Conservation (phyloP, 2,329 filamentous ascomycete species). For the Pseudomassariella vexata region DNA sequence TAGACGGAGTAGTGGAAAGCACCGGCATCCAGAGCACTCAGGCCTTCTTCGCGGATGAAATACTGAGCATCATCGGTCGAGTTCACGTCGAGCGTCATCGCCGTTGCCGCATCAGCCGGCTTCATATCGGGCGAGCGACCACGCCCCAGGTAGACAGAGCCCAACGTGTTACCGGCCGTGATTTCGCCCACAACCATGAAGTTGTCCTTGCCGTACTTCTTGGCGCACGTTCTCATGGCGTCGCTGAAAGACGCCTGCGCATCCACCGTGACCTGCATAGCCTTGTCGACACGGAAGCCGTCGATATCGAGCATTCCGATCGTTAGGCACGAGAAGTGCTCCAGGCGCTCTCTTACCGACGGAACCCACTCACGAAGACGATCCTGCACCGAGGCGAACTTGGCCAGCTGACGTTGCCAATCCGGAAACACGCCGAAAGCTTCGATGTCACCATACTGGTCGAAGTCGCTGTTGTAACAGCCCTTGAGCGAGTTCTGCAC, state of each 20-base stretch:
- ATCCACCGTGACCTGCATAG: slow-evolving; percentile 57
- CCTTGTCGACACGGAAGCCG: slow-evolving; percentile 63
- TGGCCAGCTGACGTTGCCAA: slow-evolving; percentile 58
- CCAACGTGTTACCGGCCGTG: slow-evolving; percentile 55
- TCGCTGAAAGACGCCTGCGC: slow-evolving; percentile 52
- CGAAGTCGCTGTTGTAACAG: slow-evolving; percentile 59
- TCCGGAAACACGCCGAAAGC: slow-evolving; percentile 59
- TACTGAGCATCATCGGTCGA: slow-evolving; percentile 45
- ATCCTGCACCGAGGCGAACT: slow-evolving; percentile 63
- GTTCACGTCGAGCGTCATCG: slow-evolving; percentile 42
- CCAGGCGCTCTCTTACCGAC: slow-evolving; percentile 49
- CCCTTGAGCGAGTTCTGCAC: slow-evolving; percentile 42
- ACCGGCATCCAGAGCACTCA: slow-evolving; percentile 50
- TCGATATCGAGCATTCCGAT: slow-evolving; percentile 51
- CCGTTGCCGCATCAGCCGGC: slow-evolving; percentile 35
- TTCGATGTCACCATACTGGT: slow-evolving; percentile 57
- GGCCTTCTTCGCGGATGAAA: too few species aligned
- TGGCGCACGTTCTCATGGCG: slow-evolving; percentile 51
- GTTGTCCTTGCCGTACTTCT: slow-evolving; percentile 51
- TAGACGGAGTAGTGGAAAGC: slow-evolving; percentile 63
- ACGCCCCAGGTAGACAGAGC: slow-evolving; percentile 56
- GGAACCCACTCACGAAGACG: slow-evolving; percentile 59
- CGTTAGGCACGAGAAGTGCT: slow-evolving; percentile 49
- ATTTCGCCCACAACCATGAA: slow-evolving; percentile 62
- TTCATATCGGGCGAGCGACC: slow-evolving; percentile 51